These are phyloP conservation scores for Dactylellina sp. DNA, from an alignment of 2,329 filamentous ascomycete genomes.

Conservation along the genomic window DNA sequence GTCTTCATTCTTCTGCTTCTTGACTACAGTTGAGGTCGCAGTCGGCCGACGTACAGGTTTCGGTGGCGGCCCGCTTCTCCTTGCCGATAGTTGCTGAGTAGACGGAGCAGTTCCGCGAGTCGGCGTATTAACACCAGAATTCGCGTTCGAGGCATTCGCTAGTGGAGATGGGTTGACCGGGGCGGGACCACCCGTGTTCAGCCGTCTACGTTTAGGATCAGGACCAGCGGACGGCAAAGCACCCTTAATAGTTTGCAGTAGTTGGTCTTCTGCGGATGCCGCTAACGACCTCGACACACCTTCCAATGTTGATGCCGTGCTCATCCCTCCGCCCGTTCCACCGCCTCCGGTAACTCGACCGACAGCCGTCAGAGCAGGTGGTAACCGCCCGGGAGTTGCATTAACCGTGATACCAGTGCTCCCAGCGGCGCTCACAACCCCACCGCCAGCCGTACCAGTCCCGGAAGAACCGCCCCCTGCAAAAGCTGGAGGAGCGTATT, in stretches of 20 bases:
- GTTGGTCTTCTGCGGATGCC: constrained; percentile 48
- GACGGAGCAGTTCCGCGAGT: constrained; percentile 38
- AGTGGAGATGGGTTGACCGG: constrained; percentile 47
- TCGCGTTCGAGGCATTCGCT: constrained; percentile 48
- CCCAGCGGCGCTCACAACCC: neutral
- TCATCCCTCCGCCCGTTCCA: constrained; percentile 28
- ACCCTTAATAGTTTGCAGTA: constrained; percentile 39
- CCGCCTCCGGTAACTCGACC: neutral
- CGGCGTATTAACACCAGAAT: constrained; percentile 45
- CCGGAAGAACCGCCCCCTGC: constrained; percentile 14
- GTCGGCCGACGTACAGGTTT: constrained; percentile 48
- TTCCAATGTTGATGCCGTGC: constrained; percentile 47
- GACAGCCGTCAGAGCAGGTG: constrained; percentile 20
- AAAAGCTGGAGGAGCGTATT: constrained; percentile 38
- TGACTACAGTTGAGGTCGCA: constrained; percentile 9
- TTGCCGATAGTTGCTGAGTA: constrained; percentile 33
- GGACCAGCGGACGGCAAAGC: constrained; percentile 28
- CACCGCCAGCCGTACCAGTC: neutral
- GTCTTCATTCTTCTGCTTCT: constrained; percentile 51
- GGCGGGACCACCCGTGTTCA: constrained; percentile 44
- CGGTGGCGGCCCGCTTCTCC: constrained; percentile 40
- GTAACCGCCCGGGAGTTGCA: constrained; percentile 19
- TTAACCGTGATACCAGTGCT: constrained; percentile 17
- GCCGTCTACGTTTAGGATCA: constrained; percentile 40
- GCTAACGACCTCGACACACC: constrained; percentile 45